Conservation (phyloP, 106 monocot species). For the Acorus calamus region DNA sequence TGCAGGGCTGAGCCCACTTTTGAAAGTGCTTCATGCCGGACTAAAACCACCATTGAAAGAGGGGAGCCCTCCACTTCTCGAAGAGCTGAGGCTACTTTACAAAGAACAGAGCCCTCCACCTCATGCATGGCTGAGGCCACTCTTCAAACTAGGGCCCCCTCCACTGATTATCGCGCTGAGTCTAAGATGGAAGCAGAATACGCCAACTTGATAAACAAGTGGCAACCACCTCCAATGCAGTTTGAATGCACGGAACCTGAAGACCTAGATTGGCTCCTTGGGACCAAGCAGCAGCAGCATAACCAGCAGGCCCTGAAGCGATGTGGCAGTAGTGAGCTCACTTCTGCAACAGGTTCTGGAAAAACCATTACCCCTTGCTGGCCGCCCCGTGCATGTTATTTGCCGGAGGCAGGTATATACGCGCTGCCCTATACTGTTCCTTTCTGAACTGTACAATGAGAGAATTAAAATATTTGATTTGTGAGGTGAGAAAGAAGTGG, state of each 20-base stretch:
- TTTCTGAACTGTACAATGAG: constrained; percentile 17
- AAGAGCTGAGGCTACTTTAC: too few relatives aligned
- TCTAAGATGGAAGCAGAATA: constrained; percentile 13
- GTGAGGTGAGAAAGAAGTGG: too few relatives aligned
- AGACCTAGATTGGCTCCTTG: constrained; percentile 26
- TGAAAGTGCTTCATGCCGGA: too few relatives aligned
- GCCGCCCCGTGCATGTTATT: constrained; percentile 27
- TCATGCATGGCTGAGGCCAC: too few relatives aligned
- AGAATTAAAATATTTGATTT: too few relatives aligned
- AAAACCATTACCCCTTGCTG: neutral
- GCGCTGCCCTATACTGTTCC: constrained; percentile 48
- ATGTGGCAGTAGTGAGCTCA: neutral
- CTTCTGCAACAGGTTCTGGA: neutral
- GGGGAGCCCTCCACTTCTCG: too few relatives aligned
- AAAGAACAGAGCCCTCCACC: too few relatives aligned
- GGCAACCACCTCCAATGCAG: constrained; percentile 20
- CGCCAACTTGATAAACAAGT: constrained; percentile 21
- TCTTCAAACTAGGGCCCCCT: too few relatives aligned
- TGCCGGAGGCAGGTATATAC: constrained; percentile 26
- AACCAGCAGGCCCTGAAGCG: neutral
- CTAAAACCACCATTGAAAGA: too few relatives aligned
- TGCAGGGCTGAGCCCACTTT: too few relatives aligned
- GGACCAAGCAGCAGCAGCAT: neutral
- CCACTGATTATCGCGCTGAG: too few relatives aligned
- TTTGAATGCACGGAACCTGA: neutral